Conservation (phyloP, 2,329 filamentous ascomycete genomes). For the Fusarium nygamai region DNA sequence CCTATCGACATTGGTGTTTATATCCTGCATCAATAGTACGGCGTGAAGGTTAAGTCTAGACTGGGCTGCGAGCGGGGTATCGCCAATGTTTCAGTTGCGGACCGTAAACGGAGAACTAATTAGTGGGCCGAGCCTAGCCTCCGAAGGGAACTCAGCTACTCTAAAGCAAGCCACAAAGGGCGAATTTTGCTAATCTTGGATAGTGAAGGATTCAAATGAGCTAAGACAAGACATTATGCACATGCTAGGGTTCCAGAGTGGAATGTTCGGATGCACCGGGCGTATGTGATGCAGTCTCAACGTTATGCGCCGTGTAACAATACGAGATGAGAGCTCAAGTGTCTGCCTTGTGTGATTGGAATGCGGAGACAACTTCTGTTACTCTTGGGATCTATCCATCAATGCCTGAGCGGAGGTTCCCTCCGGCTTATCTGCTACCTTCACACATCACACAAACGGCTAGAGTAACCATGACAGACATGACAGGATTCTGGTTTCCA, state of each 20-base stretch:
- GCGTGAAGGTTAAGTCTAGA: background rate
- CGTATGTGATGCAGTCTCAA: background rate
- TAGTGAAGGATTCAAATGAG: background rate
- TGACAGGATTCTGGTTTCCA: background rate
- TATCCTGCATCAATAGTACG: background rate
- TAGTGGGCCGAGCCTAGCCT: background rate
- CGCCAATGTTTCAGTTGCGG: background rate
- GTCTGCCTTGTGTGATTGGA: background rate
- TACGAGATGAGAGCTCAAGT: background rate
- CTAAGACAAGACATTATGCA: background rate
- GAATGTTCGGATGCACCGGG: background rate
- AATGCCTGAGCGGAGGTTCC: background rate
- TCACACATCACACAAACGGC: background rate
- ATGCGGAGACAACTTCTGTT: background rate
- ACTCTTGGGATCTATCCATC: background rate
- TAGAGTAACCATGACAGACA: background rate
- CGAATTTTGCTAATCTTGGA: background rate
- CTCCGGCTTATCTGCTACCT: background rate
- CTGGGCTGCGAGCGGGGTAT: background rate
- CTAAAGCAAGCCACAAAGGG: background rate
- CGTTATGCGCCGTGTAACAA: background rate
- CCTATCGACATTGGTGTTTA: background rate
- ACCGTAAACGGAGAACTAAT: background rate
- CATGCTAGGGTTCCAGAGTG: background rate
- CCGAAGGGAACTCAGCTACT: background rate